These are phyloP conservation scores for Antitrichia curtipendula DNA, from an alignment of 225 moss, liverwort and hornwort species.

Conservation along the genomic window DNA sequence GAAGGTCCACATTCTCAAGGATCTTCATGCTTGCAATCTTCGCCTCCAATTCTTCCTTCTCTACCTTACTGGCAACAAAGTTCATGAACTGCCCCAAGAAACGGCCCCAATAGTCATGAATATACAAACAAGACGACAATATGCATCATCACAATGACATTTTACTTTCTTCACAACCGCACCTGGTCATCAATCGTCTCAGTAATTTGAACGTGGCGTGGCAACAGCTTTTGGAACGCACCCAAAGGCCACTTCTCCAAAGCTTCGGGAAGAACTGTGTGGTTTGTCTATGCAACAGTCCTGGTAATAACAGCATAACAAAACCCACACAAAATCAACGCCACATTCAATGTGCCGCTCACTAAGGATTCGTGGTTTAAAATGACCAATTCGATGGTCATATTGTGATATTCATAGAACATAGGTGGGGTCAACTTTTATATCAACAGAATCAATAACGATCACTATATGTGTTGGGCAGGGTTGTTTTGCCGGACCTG, in stretches of 20 bases:
- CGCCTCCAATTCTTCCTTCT: constrained; percentile 31
- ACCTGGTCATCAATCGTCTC: constrained; percentile 87
- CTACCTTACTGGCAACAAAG: constrained; percentile 43
- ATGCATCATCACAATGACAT: background rate
- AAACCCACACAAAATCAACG: background rate
- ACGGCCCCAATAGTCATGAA: background rate
- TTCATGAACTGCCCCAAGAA: constrained; percentile 51
- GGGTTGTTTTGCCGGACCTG: too few species aligned
- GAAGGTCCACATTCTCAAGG: constrained; percentile 64
- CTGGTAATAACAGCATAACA: constrained; percentile 6
- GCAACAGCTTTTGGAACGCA: constrained; percentile 74
- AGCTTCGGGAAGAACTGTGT: constrained; percentile 91
- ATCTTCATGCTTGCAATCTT: constrained; percentile 81
- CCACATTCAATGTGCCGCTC: background rate
- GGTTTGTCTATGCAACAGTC: constrained; percentile 94
- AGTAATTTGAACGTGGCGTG: constrained; percentile 84
- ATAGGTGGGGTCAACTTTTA: background rate
- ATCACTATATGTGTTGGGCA: background rate
- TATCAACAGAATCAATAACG: background rate
- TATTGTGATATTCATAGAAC: background rate
- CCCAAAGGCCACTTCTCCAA: constrained; percentile 92
- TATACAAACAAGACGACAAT: background rate
- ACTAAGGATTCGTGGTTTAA: background rate
- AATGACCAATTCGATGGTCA: background rate
- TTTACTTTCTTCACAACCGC: background rate